Percentiles rank a stretch among this genome's conserved stretches.
phyloP scores from a whole-genome alignment of 1,284 basidiomycete species.

The Inonotus obliquus region DNA sequence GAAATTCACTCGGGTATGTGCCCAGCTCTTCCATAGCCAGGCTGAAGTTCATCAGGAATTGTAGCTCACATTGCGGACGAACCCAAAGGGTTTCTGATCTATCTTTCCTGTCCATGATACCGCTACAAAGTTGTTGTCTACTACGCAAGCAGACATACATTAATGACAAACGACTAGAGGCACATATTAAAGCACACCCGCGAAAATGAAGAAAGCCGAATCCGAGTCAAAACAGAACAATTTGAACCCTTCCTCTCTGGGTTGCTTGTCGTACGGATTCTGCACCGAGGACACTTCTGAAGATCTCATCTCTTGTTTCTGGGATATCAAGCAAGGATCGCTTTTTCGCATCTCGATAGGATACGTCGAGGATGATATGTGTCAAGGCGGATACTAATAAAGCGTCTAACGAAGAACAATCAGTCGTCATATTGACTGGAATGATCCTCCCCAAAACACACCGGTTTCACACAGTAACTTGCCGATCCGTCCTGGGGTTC shows the following conservation, averaged over 20 bases:
- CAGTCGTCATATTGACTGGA: slow-evolving; percentile 2
- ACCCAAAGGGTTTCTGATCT: slow-evolving; percentile 81
- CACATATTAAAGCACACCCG: neutral
- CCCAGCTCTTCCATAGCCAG: neutral
- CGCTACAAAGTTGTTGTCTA: slow-evolving; percentile 15
- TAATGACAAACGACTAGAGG: neutral
- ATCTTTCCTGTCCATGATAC: slow-evolving; percentile 22
- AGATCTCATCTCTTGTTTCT: slow-evolving; percentile 78
- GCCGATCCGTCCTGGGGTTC: slow-evolving; percentile 77
- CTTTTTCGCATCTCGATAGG: slow-evolving; percentile 69
- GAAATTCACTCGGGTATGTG: slow-evolving; percentile 85
- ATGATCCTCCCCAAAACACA: slow-evolving; percentile 28
- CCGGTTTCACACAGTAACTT: slow-evolving; percentile 76
- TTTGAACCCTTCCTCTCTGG: slow-evolving; percentile 63
- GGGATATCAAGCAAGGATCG: slow-evolving; percentile 73
- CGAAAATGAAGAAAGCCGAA: neutral
- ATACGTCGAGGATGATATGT: slow-evolving; percentile 75
- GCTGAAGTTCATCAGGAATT: slow-evolving; percentile 9
- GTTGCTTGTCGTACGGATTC: slow-evolving; percentile 58
- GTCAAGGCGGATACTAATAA: slow-evolving; percentile 66
- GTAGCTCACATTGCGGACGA: slow-evolving; percentile 77
- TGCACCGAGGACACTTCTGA: slow-evolving; percentile 63
- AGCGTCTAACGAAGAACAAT: slow-evolving; percentile 45
- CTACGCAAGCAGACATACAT: slow-evolving; percentile 6
- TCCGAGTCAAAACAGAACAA: slow-evolving; percentile 61